Conservation (phyloP, 345 rosid species). For the Punica granatum region DNA sequence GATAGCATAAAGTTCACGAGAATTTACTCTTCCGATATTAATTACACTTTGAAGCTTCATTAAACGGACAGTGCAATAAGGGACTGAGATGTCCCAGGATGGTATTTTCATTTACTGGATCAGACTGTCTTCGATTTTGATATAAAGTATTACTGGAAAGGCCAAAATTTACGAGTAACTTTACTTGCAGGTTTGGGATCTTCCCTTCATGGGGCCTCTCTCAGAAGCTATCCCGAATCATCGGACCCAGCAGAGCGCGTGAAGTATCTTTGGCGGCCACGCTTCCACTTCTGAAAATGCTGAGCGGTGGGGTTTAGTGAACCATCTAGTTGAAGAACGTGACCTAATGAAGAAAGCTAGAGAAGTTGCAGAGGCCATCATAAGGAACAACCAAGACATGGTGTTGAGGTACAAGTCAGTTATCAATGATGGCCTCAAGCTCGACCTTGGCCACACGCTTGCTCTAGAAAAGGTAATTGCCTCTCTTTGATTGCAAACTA, state of each 20-base stretch:
- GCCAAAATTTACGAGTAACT: not conserved
- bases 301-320: slow-evolving; percentile 77
- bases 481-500: not conserved
- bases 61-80: not conserved
- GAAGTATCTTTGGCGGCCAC: slow-evolving; percentile 61
- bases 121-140: not conserved
- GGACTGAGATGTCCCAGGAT: not conserved
- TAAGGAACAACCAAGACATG: slow-evolving; percentile 63
- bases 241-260: slow-evolving; percentile 74
- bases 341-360: slow-evolving; percentile 56
- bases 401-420: slow-evolving; percentile 71
- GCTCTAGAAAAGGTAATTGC: slow-evolving; percentile 65
- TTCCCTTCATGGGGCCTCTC: slow-evolving; percentile 98
- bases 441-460: slow-evolving; percentile 69
- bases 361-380: slow-evolving; percentile 57
- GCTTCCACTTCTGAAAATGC: slow-evolving; percentile 75
- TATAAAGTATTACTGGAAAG: not conserved
- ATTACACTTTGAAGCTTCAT: too few relatives aligned
- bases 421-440: slow-evolving; percentile 69
- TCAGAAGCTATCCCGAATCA: slow-evolving; percentile 74
- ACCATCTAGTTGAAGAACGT: slow-evolving; percentile 67
- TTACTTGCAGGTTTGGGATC: slow-evolving; percentile 64
- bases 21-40: too few relatives aligned
- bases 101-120: not conserved
- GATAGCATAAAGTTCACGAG: not conserved